phyloP scores from a whole-genome alignment of 164 flowering plant genomes.

The Aristolochia californica region DNA sequence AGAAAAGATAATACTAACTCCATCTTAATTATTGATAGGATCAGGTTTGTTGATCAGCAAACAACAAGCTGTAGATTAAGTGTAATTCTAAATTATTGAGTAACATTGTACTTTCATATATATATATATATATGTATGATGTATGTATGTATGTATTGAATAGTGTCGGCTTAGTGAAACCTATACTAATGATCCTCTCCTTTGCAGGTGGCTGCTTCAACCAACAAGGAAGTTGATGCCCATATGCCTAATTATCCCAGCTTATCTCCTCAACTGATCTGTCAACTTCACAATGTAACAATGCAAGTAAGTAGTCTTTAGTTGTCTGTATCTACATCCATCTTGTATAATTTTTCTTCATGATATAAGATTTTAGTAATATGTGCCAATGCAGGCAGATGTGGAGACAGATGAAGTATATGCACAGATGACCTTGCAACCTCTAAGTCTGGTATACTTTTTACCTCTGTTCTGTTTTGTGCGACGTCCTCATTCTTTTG shows the following conservation, averaged over 20 bases:
- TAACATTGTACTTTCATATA: too few species aligned
- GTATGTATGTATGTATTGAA: too few species aligned
- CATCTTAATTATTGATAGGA: too few species aligned
- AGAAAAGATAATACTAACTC: not conserved
- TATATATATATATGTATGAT: too few species aligned
- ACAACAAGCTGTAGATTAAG: too few species aligned
- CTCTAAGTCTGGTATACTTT: conserved; percentile 57
- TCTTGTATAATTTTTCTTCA: not conserved
- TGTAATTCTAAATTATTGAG: too few species aligned
- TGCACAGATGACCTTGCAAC: conserved; percentile 95
- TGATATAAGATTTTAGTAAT: conserved; percentile 5
- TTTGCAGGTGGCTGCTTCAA: conserved; percentile 74
- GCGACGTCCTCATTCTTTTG: too few species aligned
- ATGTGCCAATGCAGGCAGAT: conserved; percentile 60
- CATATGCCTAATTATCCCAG: conserved; percentile 83
- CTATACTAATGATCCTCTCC: too few species aligned
- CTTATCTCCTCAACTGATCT: conserved; percentile 82
- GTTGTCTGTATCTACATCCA: not conserved
- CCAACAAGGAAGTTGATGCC: conserved; percentile 82
- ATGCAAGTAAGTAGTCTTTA: conserved; percentile 64
- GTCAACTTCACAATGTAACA: conserved; percentile 87
- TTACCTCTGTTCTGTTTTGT: too few species aligned
- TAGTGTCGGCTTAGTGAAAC: too few species aligned
- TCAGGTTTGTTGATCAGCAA: too few species aligned
- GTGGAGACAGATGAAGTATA: conserved; percentile 89